Percentiles rank a stretch among this genome's conserved stretches.
Evolutionary conservation across 1,139 yeast genomes (phyloP).

Genomic region (Geotrichum reessii): DNA sequence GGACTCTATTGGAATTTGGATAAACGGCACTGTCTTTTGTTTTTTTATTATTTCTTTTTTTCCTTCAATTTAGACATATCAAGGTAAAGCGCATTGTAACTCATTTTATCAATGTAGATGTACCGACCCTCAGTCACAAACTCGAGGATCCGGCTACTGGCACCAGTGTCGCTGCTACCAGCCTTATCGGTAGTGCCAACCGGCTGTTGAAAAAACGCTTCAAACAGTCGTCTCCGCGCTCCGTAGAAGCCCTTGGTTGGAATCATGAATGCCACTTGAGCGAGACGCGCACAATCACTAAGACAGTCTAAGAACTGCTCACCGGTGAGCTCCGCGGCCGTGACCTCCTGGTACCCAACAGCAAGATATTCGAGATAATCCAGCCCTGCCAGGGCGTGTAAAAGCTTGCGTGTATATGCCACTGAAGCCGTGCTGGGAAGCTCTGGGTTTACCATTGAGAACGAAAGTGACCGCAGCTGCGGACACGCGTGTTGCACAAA

Average conservation of each 20-base stretch:
- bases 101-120: conserved; percentile 8
- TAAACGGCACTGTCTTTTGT: neutral
- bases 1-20: neutral
- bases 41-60: neutral
- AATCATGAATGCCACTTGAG: conserved; percentile 9
- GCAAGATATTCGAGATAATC: conserved; percentile 2
- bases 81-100: conserved; percentile 9
- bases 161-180: neutral
- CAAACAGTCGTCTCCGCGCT: conserved; percentile 2
- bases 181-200: neutral
- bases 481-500: conserved; percentile 1
- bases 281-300: neutral
- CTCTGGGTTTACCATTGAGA: conserved; percentile 12
- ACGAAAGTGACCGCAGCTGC: conserved; percentile 5
- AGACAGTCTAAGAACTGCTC: conserved; percentile 1
- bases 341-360: conserved; percentile 10
- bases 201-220: neutral
- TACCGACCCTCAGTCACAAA: conserved; percentile 10
- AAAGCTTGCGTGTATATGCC: neutral
- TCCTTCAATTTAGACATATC: conserved; percentile 8
- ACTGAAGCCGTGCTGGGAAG: neutral
- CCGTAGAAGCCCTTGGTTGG: conserved; percentile 13
- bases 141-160: neutral
- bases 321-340: conserved; percentile 3
- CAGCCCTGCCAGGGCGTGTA: conserved; percentile 2